A percentile compares a stretch with the other conserved stretches of the same genome.
Evolutionary conservation across 371 early-diverging fungal genomes (phyloP).

Genomic region (Synchytrium microbalum): DNA sequence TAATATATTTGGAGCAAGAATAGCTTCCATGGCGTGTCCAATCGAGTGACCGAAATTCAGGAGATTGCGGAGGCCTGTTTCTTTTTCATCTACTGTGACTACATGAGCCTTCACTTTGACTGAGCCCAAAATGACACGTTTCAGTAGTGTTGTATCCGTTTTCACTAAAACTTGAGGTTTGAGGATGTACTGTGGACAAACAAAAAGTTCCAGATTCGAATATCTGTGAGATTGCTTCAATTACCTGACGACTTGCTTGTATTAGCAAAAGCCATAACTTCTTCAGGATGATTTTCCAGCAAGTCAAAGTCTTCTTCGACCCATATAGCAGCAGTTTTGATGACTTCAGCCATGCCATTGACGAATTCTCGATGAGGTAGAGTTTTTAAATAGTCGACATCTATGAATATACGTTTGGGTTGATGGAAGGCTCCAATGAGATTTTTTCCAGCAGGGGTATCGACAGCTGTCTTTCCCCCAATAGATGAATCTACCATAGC

Average conservation of each 20-base stretch:
- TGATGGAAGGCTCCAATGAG: constrained; percentile 96
- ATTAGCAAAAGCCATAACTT: constrained; percentile 32
- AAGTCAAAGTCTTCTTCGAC: constrained; percentile 75
- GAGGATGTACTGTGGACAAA: background rate
- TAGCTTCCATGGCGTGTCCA: constrained; percentile 94
- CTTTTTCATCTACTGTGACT: constrained; percentile 92
- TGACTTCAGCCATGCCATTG: constrained; percentile 96
- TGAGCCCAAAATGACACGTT: constrained; percentile 80
- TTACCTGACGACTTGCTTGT: background rate
- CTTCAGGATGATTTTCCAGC: constrained; percentile 77
- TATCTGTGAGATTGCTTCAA: too few species aligned
- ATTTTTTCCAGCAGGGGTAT: constrained; percentile 93
- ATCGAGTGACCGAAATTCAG: constrained; percentile 96
- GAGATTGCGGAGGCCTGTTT: constrained; percentile 87
- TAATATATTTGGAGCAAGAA: constrained; percentile 79
- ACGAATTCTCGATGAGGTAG: constrained; percentile 88
- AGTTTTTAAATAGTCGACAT: constrained; percentile 75
- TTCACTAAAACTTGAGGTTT: constrained; percentile 3
- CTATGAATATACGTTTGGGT: constrained; percentile 87
- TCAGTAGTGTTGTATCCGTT: constrained; percentile 57
- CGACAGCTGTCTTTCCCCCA: constrained; percentile 96
- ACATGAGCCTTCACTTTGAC: constrained; percentile 89
- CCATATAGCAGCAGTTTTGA: constrained; percentile 96
- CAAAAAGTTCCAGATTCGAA: too few species aligned
- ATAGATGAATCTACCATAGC: constrained; percentile 98